Conservation (phyloP, 257 asterid genomes). For the Solanum bulbocastanum region DNA sequence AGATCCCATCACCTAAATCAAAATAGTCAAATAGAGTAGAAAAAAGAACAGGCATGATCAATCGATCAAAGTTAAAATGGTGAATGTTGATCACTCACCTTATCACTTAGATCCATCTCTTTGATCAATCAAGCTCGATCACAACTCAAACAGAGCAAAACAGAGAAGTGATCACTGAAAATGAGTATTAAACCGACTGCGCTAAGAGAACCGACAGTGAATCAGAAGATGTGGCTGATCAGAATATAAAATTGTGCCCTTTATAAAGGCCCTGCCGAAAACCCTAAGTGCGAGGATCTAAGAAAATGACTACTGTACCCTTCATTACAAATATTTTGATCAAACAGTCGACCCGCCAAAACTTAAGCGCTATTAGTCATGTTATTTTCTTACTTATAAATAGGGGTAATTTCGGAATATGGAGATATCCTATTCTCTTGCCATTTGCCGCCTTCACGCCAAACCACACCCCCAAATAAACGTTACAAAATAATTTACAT, state of each 20-base stretch:
- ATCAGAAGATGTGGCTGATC: constrained; percentile 11
- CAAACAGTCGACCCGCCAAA: constrained; percentile 31
- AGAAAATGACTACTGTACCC: constrained; percentile 38
- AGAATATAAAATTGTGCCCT: neutral
- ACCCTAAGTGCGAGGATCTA: constrained; percentile 55
- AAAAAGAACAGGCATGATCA: neutral
- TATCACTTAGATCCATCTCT: constrained; percentile 80
- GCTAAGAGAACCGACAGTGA: constrained; percentile 33
- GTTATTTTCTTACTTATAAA: neutral
- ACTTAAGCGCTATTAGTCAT: constrained; percentile 4
- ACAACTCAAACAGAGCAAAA: neutral
- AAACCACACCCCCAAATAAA: neutral
- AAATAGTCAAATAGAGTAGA: neutral
- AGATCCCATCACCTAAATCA: constrained; percentile 3
- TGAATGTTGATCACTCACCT: constrained; percentile 51
- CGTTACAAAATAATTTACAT: neutral
- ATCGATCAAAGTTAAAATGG: neutral
- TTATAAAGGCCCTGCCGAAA: constrained; percentile 38
- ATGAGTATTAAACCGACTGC: constrained; percentile 20
- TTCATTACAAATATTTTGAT: neutral
- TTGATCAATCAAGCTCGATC: neutral
- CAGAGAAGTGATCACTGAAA: neutral
- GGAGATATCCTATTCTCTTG: neutral
- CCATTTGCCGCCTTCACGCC: neutral
- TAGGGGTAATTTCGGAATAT: constrained; percentile 24